Percentiles rank a stretch among this genome's conserved stretches.
phyloP scores from a whole-genome alignment of 495 filamentous ascomycete species.

The Neurospora sp. region DNA sequence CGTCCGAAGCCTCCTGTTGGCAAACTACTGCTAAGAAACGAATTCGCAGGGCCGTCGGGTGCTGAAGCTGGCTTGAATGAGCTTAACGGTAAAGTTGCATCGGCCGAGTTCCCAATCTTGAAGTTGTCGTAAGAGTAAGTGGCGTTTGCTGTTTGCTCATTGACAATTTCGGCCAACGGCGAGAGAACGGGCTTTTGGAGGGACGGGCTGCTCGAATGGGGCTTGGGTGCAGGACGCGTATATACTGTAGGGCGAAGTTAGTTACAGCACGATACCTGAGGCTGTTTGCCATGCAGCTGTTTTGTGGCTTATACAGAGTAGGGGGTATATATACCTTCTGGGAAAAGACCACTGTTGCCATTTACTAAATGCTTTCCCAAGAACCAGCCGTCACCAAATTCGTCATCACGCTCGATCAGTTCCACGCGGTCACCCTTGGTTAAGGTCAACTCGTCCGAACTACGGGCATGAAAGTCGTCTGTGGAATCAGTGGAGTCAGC shows the following conservation, averaged over 20 bases:
- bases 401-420: conserved; percentile 89
- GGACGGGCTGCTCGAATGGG: conserved; percentile 10
- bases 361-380: conserved; percentile 70
- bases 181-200: conserved; percentile 20
- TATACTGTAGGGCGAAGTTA: conserved; percentile 34
- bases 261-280: background rate
- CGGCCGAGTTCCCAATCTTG: conserved; percentile 9
- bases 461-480: conserved; percentile 84
- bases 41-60: conserved; percentile 7
- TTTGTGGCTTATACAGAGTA: background rate
- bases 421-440: conserved; percentile 81
- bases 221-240: conserved; percentile 40
- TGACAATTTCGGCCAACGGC: conserved; percentile 19
- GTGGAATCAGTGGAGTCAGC: conserved; percentile 10
- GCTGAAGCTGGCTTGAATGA: conserved; percentile 21
- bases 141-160: conserved; percentile 16
- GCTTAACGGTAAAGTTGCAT: conserved; percentile 30
- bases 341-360: conserved; percentile 74
- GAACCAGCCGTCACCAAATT: conserved; percentile 98
- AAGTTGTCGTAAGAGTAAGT: conserved; percentile 3
- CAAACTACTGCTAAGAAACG: conserved; percentile 10
- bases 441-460: conserved; percentile 84
- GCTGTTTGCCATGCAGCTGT: background rate
- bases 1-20: conserved; percentile 18
- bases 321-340: conserved; percentile 55